Base-by-base conservation (phyloP, 1,139 yeast species). In the Ogataea hybrid region DNA sequence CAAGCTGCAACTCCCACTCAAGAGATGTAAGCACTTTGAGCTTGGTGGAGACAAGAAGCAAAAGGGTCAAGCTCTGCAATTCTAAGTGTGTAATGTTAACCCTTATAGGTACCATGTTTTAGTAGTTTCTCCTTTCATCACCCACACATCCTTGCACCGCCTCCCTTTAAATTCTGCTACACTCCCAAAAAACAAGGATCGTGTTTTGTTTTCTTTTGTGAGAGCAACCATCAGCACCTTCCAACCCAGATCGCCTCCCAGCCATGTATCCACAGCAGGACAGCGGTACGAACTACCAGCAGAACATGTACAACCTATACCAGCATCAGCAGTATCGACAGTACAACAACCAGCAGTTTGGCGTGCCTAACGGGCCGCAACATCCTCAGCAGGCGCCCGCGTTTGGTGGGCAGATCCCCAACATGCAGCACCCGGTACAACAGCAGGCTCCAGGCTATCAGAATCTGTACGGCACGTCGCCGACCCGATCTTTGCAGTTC, bases 11-110 rank as follows among this genome's bases (percentile, higher is more conserved):
- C 83, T 94, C 64, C 71, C 96, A 55, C 82, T 92, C 75, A 92
- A 92, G 95, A 88, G 98, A 84, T 92, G 98, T 84, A 94, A 92
- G 92, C 98, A 94, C 82, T 94, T 92, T 77, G 99, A 92, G 81
- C 89, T 92, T 73, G 98, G 98, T 83, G 98, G 98, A 81, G 98
- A 92, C 84, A 92, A 87, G 88, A 94, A 92, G 81, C 97, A 92
- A 81, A 92, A 92, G 90, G 98, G 97, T 53, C 65, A 62, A 52
- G 67, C 67, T 50, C 56, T 62, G 54, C 67, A 63, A 54, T 63
- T 63, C 56, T 63, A 61, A 54, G 55, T 46, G 36, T 38, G 40
- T 37, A 37, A 37, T 37, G 40, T 37, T 37, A 37, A 37, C 40
- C 31, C 40, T 20, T 37, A 7, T 20, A 6, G 21, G 21, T 20